Evolutionary conservation across 192 early-diverging fungal genomes (phyloP), one percentile per base, ranked within the genome.

Genomic region (Funneliformis geosporum): DNA sequence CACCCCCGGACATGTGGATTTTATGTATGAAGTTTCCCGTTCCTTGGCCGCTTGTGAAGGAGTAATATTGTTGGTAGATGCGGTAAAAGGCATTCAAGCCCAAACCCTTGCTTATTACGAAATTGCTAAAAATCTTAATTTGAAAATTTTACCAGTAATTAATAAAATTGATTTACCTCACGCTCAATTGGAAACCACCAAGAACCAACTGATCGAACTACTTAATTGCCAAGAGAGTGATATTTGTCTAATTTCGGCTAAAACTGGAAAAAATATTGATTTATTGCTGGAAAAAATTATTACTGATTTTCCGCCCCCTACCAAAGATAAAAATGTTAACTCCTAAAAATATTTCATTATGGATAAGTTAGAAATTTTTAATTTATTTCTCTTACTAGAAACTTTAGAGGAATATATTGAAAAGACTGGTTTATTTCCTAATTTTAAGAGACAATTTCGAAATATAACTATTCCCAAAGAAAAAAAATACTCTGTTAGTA

Each of bases 71-170:
- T 87, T 99, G 18, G 96, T 99, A 0, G 97, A 99, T 80, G 95
- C 96, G 0, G 88, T 90, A n/a, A 95, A 99, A 83, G 97, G 97
- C 8, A 94, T 99, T 42, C 96, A 99, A 81, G 97, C 97, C 2
- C 97, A 67, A 12, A 40, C 96, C 6, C 94, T 98, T 9, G 95
- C 96, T 43, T 97, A 97, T 86, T 97, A 96, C 83, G 95, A 92
- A 80, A 82, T 97, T 50, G 97, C 96, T 10, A 95, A 94, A 87
- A 90, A 92, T 23, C 89, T 96, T 81, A 92, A 89, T 11, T 88
- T 98, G 80, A 86, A 82, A 38, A 91, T 99, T 73, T 87, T 98
- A 14, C 96, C 96, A 2, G 93, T 96, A 28, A 83, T 99, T 44
- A 98, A 97, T 83, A 98, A 96, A 87, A 88, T 89, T 81, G 74